Evolutionary conservation across 768 basidiomycete genomes (phyloP).

Genomic region (Lactifluus piperatus): DNA sequence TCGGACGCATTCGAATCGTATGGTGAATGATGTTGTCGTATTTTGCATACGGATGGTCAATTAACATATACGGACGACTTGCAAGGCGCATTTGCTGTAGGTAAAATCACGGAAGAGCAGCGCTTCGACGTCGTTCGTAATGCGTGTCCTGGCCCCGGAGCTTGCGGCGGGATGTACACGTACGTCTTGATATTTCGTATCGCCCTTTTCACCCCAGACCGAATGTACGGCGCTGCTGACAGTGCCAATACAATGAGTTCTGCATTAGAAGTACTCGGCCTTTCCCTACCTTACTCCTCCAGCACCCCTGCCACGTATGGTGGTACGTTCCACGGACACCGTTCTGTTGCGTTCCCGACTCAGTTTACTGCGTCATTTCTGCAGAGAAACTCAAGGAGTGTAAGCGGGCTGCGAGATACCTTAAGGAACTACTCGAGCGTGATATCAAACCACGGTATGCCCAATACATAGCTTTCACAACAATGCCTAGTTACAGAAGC

Average conservation of each 20-base stretch:
- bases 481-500: background rate
- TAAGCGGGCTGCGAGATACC: slow-evolving; percentile 63
- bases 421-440: slow-evolving; percentile 62
- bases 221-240: background rate
- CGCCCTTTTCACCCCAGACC: background rate
- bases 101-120: slow-evolving; percentile 72
- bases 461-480: background rate
- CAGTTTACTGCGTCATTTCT: background rate
- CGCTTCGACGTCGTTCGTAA: slow-evolving; percentile 78
- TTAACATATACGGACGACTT: background rate
- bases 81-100: slow-evolving; percentile 64
- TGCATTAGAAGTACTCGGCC: slow-evolving; percentile 73
- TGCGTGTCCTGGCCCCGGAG: slow-evolving; percentile 78
- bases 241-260: slow-evolving; percentile 87
- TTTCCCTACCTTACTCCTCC: slow-evolving; percentile 79
- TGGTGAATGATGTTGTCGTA: slow-evolving; percentile 35
- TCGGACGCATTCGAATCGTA: slow-evolving; percentile 81
- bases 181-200: slow-evolving; percentile 25
- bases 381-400: slow-evolving; percentile 81
- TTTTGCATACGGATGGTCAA: background rate
- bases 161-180: slow-evolving; percentile 88
- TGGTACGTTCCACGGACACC: slow-evolving; percentile 32
- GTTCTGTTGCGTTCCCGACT: background rate
- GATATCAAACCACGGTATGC: slow-evolving; percentile 75
- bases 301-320: slow-evolving; percentile 68